phyloP scores from a whole-genome alignment of 345 rosid species.

The Aethionema arabicum region DNA sequence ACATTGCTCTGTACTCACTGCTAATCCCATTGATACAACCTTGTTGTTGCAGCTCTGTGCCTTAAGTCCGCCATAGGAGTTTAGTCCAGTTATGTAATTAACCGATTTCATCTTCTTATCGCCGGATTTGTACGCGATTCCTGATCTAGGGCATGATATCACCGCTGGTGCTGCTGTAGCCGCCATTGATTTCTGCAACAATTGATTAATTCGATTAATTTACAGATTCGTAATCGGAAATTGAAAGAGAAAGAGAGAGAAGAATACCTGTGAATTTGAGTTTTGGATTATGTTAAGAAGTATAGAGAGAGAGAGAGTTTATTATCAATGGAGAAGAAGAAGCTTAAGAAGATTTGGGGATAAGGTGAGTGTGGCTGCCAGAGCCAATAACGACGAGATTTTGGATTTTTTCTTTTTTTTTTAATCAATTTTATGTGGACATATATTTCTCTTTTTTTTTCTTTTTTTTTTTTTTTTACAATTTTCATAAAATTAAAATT shows the following conservation, averaged over 20 bases:
- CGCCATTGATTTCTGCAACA: constrained; percentile 36
- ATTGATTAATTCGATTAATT: background rate
- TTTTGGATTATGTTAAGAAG: constrained; percentile 21
- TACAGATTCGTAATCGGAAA: too few species aligned
- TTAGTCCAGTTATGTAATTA: constrained; percentile 40
- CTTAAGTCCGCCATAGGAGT: constrained; percentile 46
- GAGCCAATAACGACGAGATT: constrained; percentile 21
- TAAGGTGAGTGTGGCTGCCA: constrained; percentile 41
- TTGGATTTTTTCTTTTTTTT: constrained; percentile 6
- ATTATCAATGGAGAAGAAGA: constrained; percentile 12
- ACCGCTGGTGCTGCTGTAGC: constrained; percentile 43
- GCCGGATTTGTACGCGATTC: constrained; percentile 18
- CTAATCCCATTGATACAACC: constrained; percentile 42
- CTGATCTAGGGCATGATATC: constrained; percentile 29
- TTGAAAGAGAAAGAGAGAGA: too few species aligned
- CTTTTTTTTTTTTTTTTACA: background rate
- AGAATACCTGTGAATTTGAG: constrained; percentile 25
- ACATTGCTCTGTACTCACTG: constrained; percentile 39
- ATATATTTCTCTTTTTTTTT: constrained; percentile 34
- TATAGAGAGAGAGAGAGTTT: constrained; percentile 5
- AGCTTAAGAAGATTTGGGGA: constrained; percentile 34
- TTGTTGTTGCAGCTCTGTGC: constrained; percentile 38
- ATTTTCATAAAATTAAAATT: too few species aligned
- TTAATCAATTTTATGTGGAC: constrained; percentile 29
- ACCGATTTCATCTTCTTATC: constrained; percentile 31